Base-by-base conservation (phyloP, 23 red algal species). In the Pyropia yezoensis region DNA sequence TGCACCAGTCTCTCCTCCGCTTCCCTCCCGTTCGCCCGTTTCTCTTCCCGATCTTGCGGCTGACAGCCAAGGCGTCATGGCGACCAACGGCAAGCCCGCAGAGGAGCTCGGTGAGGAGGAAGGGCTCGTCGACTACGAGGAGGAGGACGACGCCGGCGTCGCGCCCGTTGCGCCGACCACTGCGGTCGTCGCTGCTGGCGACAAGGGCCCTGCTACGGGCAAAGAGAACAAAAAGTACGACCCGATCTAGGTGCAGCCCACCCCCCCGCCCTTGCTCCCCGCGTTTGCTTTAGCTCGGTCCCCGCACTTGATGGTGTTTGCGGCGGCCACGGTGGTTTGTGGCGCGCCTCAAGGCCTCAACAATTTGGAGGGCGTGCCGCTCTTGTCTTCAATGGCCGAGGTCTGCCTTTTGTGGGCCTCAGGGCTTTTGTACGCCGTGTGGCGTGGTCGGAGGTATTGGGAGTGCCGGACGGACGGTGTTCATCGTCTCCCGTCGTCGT, bases 181-280 rank as follows among this genome's bases (percentile, higher is more conserved):
- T 8, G 4, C 9, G 39, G 39, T 8, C 11, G 39, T 47, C 39
- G 39, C 9, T 47, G 39, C 39, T 67, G 64, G 64, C 14, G 14
- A 49, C 8, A 52, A 53, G 23, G 54, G 54, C 23, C 24, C 18
- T 25, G 29, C 29, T 15, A 49, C 64, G 19, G 54, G 49, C 50
- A 67, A 67, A 29, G 64, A 67, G 28, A 53, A 49, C 64, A 67
- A 67, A 67, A 67, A 67, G 64, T 67, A 67, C 50, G 64, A 49
- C 20, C 50, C 49, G 22, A 22, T 49, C 54, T 67, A 53, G 50
- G 24, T 67, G 18, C 21, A 21, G 50, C 54, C 54, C 21, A 52
- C 20, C 23, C 49, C 26, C 64, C 23, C 13, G 64, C 2, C 32
- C 47, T 47, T 45, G 47, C 61, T 18, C 17, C 39, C 39, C 12